Conservation (phyloP, 768 basidiomycete genomes). For the Fistulinella prunicolor region DNA sequence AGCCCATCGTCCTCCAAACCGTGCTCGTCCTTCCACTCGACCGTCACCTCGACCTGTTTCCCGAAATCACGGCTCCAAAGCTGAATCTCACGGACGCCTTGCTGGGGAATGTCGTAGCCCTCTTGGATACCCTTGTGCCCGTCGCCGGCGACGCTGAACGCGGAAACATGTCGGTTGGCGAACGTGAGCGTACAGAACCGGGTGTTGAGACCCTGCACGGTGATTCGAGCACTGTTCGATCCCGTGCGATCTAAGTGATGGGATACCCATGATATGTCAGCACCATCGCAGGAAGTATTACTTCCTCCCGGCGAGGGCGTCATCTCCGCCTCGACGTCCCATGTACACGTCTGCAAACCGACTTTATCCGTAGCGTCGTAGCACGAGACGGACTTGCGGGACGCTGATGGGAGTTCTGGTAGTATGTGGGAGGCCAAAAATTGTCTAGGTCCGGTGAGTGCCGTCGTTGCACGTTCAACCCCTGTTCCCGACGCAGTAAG, state of each 20-base stretch:
- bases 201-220: slow-evolving; percentile 55
- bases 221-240: slow-evolving; percentile 45
- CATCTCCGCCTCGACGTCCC: slow-evolving; percentile 38
- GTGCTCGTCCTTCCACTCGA: slow-evolving; percentile 42
- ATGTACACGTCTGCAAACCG: slow-evolving; percentile 48
- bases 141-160: slow-evolving; percentile 39
- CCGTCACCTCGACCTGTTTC: slow-evolving; percentile 48
- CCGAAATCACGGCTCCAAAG: slow-evolving; percentile 65
- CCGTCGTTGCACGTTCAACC: slow-evolving; percentile 38
- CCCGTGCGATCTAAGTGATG: slow-evolving; percentile 41
- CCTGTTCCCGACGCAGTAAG: slow-evolving; percentile 32
- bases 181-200: slow-evolving; percentile 63
- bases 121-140: slow-evolving; percentile 37
- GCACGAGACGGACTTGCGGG: slow-evolving; percentile 35
- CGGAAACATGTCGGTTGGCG: slow-evolving; percentile 41
- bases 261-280: slow-evolving; percentile 40
- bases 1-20: slow-evolving; percentile 16
- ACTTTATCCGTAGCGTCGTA: slow-evolving; percentile 18
- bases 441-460: slow-evolving; percentile 42
- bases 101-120: slow-evolving; percentile 37
- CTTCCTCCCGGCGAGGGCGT: slow-evolving; percentile 39
- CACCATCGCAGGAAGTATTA: not conserved
- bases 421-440: slow-evolving; percentile 45
- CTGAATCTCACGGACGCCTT: slow-evolving; percentile 40
- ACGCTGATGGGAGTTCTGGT: slow-evolving; percentile 51